Evolutionary conservation across 2,329 filamentous ascomycete species (phyloP), one percentile per base, ranked within the genome.

Genomic region (Colletotrichum destructivum): DNA sequence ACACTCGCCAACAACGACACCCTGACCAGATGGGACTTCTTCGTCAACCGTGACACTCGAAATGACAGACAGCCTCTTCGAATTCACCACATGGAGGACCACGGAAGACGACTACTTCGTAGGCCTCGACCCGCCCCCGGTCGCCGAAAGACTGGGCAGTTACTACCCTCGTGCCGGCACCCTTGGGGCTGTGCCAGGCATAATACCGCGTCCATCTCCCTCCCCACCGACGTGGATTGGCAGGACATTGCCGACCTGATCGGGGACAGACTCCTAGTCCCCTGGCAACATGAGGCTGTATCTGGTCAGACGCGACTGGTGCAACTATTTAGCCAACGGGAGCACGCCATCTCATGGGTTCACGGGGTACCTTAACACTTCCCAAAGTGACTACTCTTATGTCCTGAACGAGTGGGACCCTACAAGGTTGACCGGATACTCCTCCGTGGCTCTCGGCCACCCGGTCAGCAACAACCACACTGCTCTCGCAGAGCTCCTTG

Each of bases 251-350:
- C 23, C 23, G 23, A 23, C 23, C 23, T 23, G 23, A 23, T 23
- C 23, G 23, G 23, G 23, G 23, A 3, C 23, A n/a, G 23, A 23
- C 23, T 23, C 23, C 23, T 23, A 23, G 23, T 23, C 23, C 23
- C 23, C 23, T 23, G 23, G 23, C 23, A 89, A 89, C 68, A 92
- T 92, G 89, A 84, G 89, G 71, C 81, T 85, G 90, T 91, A 79
- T 89, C 88, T 65, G 78, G 82, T 23, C 75, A 85, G 84, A 75
- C 77, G 92, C 18, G 90, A 92, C 80, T 83, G 84, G 62, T 87
- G 87, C 81, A 76, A 83, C 38, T 88, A 91, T 77, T 80, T 88
- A 2, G 79, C 82, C 21, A 21, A 16, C 23, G 23, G 23, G 26
- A 31, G 21, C 4, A 80, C 23, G 70, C 83, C 15, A 46, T 78